Conservation (phyloP, 164 flowering plant genomes). For the Liriodendron chinense region DNA sequence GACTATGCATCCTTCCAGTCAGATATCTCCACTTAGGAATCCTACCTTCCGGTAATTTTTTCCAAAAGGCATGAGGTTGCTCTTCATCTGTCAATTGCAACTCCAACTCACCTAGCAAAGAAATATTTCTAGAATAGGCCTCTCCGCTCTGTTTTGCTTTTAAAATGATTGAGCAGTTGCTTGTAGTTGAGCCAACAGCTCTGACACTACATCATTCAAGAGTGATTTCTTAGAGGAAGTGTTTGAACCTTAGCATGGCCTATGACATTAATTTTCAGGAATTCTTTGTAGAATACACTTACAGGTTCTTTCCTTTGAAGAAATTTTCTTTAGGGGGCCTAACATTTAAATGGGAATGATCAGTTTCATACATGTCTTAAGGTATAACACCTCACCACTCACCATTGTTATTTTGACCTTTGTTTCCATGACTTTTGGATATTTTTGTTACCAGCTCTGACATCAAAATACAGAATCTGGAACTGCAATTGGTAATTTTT, state of each 20-base stretch:
- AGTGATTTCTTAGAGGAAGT: constrained; percentile 25
- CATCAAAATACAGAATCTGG: background rate
- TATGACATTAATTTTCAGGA: too few species aligned
- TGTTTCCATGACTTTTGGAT: background rate
- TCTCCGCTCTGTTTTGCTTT: constrained; percentile 41
- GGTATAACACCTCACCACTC: constrained; percentile 32
- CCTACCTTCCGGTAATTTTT: constrained; percentile 53
- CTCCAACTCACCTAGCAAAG: constrained; percentile 55
- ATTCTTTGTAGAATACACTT: too few species aligned
- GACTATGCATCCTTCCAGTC: too few species aligned
- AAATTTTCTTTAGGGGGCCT: too few species aligned
- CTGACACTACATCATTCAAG: constrained; percentile 42
- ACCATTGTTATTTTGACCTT: background rate
- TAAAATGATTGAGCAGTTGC: constrained; percentile 28
- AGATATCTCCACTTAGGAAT: constrained; percentile 60
- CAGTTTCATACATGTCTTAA: too few species aligned
- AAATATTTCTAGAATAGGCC: constrained; percentile 25
- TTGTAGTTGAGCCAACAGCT: constrained; percentile 37
- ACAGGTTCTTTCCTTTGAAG: too few species aligned
- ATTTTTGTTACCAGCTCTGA: background rate
- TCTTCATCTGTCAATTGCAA: constrained; percentile 33
- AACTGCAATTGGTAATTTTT: background rate
- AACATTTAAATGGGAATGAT: too few species aligned
- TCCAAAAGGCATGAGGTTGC: constrained; percentile 65
- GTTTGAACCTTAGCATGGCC: constrained; percentile 10